Evolutionary conservation across 2,329 filamentous ascomycete species (phyloP), one percentile per base, ranked within the genome.

Genomic region (Phaeosphaeriaceae sp.): DNA sequence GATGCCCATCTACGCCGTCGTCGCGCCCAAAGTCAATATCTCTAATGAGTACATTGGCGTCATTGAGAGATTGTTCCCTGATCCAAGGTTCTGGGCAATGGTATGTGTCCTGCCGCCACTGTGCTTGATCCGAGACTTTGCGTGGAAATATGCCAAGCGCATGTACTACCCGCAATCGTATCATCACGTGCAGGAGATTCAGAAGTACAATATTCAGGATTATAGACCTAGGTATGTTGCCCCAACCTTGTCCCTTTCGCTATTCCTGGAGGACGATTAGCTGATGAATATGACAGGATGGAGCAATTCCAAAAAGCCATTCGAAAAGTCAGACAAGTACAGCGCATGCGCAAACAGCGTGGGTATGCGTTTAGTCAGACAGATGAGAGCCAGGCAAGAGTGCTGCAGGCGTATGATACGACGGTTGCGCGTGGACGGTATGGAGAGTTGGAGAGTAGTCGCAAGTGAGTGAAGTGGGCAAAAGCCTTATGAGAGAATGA

Each of bases 301-400:
- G 95, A 99, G 75, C 95, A 99, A 81, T 99, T 99, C 84, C 95
- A 99, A 81, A 99, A 99, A 81, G 95, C 95, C 22, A 98, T 99
- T 74, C 91, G 95, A 72, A 99, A 99, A 82, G 95, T 99, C 54
- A 89, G 95, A 52, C 95, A 99, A 80, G 95, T 98, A 43, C 95
- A 98, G 81, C 91, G 95, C 65, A 99, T 98, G 95, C 93, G 95
- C 77, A 99, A 99, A 82, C 95, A 99, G 82, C 91, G 95, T 74
- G 95, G 95, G 32, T 99, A 99, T 76, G 95, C 95, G 62, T 99
- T 99, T 80, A 97, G 93, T 69, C 94, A 97, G 80, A 96, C 94
- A 58, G 95, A 99, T 77, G 95, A 99, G 79, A 93, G 90, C 71
- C 95, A 98, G 81, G 97, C 94, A 68, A 87, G 94, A 69, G 92